Evolutionary conservation across 306 rosid species (phyloP), one percentile per base, ranked within the genome.

Genomic region (Rubus parviflorus): DNA sequence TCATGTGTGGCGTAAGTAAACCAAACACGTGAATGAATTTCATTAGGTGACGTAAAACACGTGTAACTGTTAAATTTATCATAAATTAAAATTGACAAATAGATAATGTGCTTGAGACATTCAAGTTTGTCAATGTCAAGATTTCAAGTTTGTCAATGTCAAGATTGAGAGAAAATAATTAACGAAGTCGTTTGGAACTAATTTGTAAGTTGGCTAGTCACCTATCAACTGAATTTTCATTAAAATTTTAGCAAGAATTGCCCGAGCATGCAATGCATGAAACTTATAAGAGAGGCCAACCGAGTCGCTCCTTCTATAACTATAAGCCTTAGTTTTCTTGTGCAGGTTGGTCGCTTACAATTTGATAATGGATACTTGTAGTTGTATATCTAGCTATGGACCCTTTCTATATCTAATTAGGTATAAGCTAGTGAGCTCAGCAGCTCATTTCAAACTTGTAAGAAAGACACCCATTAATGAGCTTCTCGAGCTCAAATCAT

Each of bases 161-260:
- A 30, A 30, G 35, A 47, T 4, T 22, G 37, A 12, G 57, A 47
- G 35, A 38, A 49, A n/a, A 19, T n/a, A 45, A 20, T 3, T 3
- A 19, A 8, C 3, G 37, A n/a, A 11, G 17, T 11, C 8, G 0
- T 11, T 22, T 22, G 16, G 7, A 23, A 23, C 63, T 9, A 56
- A 57, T 52, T 35, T 38, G 63, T 70, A 52, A 6, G 75, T 70
- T 71, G 35, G 25, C n/a, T 53, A 8, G 49, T 52, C 64, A 72
- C n/a, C 14, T 72, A 30, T 30, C 64, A 53, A 71, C 23, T 10
- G 12, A 16, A 15, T 51, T 38, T 10, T 71, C 8, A 72, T 72
- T 6, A n/a, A 52, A 19, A 45, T 52, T 19, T 72, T 72, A 37
- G 48, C 75, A 52, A 9, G 63, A 52, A 37, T 52, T 6, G n/a